Conservation (phyloP, 1,284 basidiomycete species). For the Apiotrichum montevideense region DNA sequence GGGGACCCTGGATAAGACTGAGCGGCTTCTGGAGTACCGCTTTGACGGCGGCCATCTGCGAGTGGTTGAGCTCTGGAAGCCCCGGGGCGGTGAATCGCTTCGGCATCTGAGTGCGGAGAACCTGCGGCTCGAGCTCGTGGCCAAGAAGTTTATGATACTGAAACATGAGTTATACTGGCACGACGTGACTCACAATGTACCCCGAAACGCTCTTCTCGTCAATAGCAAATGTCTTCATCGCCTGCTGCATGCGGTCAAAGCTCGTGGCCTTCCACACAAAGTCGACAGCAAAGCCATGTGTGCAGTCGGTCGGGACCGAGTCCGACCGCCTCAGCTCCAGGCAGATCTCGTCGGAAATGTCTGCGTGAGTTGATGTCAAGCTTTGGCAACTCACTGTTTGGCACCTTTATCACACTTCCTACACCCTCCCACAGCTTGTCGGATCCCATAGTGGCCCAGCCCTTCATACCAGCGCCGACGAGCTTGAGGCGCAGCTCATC, state of each 20-base stretch:
- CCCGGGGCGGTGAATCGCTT: conserved; percentile 85
- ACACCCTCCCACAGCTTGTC: conserved; percentile 76
- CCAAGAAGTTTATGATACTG: conserved; percentile 97
- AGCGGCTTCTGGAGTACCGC: conserved; percentile 96
- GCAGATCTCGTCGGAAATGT: conserved; percentile 95
- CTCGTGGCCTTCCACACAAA: conserved; percentile 99
- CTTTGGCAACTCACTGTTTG: conserved; percentile 68
- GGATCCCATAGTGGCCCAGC: conserved; percentile 40
- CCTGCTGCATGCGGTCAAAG: conserved; percentile 97
- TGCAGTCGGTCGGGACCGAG: conserved; percentile 90
- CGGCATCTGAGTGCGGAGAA: conserved; percentile 64
- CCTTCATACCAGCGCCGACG: conserved; percentile 64
- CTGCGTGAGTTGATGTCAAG: conserved; percentile 47
- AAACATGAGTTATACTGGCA: conserved; percentile 5
- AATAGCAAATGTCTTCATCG: conserved; percentile 98
- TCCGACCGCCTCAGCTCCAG: conserved; percentile 85
- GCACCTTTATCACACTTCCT: conserved; percentile 97
- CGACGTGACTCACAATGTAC: conserved; percentile 68
- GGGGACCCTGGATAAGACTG: conserved; percentile 95
- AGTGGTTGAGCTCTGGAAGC: conserved; percentile 96
- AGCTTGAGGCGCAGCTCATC: conserved; percentile 92
- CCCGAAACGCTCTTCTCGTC: conserved; percentile 99
- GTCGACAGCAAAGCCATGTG: conserved; percentile 90
- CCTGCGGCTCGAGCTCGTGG: conserved; percentile 88
- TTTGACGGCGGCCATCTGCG: conserved; percentile 99